Evolutionary conservation across 306 rosid genomes (phyloP).

Genomic region (Vigna angularis): DNA sequence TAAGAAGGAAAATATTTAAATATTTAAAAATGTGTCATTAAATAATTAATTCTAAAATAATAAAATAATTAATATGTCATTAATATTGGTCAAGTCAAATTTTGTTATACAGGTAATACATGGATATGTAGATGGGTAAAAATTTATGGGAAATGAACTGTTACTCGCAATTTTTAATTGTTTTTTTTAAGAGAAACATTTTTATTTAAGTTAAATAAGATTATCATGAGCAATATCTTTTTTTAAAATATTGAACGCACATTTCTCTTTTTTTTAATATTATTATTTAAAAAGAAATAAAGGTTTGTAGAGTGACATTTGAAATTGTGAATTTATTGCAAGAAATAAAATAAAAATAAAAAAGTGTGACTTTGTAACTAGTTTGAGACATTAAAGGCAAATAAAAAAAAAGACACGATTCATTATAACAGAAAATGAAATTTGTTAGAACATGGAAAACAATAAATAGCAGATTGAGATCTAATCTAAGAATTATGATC

Average conservation of each 20-base stretch:
- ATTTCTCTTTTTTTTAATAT: too few relatives aligned
- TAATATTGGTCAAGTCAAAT: conserved; percentile 4
- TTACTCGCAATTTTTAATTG: too few relatives aligned
- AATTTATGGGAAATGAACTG: too few relatives aligned
- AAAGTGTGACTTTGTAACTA: neutral
- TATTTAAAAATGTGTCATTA: neutral
- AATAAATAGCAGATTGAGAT: conserved; percentile 26
- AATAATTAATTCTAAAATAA: conserved; percentile 1
- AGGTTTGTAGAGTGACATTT: neutral
- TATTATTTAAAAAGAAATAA: too few relatives aligned
- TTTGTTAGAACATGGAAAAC: neutral
- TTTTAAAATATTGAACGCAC: too few relatives aligned
- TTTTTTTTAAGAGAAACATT: too few relatives aligned
- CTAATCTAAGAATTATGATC: conserved; percentile 44
- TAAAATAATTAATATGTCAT: neutral
- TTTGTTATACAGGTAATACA: neutral
- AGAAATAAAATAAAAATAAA: neutral
- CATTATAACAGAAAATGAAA: neutral
- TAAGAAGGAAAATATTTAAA: too few relatives aligned
- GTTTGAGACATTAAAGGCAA: neutral
- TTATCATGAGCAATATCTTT: too few relatives aligned
- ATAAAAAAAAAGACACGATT: neutral
- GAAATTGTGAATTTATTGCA: neutral
- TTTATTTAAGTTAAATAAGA: too few relatives aligned
- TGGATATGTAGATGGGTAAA: too few relatives aligned